Evolutionary conservation across 768 basidiomycete species (phyloP).

Genomic region (Strobilomyces confusus): DNA sequence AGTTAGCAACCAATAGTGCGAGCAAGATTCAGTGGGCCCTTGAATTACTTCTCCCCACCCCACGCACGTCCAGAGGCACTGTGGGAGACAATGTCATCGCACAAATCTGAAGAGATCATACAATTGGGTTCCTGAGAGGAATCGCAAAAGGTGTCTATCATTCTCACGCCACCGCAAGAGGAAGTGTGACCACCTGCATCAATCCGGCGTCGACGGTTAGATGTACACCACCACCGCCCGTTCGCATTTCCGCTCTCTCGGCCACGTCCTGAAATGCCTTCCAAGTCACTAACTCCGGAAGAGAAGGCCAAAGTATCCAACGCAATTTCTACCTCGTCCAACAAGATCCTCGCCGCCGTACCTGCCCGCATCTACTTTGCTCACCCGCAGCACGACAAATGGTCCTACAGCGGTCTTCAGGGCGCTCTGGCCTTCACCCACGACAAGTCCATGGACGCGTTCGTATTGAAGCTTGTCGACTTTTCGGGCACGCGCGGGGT

Average conservation of each 20-base stretch:
- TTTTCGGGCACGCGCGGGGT: constrained; percentile 78
- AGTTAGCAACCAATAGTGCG: no score
- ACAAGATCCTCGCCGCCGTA: constrained; percentile 81
- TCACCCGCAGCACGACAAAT: constrained; percentile 66
- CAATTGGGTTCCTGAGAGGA: no score
- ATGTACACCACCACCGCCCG: constrained; percentile 1
- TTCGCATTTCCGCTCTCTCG: neutral
- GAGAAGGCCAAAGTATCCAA: constrained; percentile 78
- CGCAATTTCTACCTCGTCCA: constrained; percentile 47
- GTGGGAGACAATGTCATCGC: no score
- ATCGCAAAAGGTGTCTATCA: no score
- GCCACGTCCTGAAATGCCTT: constrained; percentile 51
- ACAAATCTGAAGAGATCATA: no score
- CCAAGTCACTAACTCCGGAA: constrained; percentile 62
- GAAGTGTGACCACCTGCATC: constrained; percentile 8
- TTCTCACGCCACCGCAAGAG: constrained; percentile 11
- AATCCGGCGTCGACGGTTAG: neutral
- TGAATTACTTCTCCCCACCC: no score
- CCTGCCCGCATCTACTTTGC: constrained; percentile 90
- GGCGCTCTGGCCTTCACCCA: constrained; percentile 76
- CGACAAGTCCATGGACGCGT: constrained; percentile 52
- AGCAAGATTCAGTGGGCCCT: no score
- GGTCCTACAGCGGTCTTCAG: constrained; percentile 86
- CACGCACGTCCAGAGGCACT: no score
- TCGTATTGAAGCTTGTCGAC: constrained; percentile 79